Evolutionary conservation across 352 stramenopile species (phyloP).

Genomic region (Halophytophthora batemanensis): DNA sequence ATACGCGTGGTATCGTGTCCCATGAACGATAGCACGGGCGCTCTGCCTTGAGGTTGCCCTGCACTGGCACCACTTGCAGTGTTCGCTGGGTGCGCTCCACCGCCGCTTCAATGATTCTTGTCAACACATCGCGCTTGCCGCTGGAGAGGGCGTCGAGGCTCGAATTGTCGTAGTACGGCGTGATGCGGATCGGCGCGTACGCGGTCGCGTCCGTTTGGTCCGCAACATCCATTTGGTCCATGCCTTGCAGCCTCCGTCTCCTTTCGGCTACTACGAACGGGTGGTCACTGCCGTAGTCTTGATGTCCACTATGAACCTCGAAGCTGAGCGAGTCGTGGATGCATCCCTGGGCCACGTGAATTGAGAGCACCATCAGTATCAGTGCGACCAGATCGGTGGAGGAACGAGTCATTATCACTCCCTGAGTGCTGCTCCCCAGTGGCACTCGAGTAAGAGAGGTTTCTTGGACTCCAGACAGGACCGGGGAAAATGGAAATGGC

Average conservation of each 20-base stretch:
- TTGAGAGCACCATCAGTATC: too few species aligned
- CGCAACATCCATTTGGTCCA: neutral
- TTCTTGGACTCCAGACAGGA: too few species aligned
- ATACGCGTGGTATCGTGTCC: constrained; percentile 41
- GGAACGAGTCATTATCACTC: too few species aligned
- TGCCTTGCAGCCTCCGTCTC: constrained; percentile 4
- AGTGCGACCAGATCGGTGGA: too few species aligned
- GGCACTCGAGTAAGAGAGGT: too few species aligned
- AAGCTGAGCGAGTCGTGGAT: constrained; percentile 32
- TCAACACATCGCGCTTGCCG: constrained; percentile 31
- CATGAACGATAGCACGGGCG: constrained; percentile 49
- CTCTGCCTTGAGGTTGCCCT: constrained; percentile 53
- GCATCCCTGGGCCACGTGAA: constrained; percentile 10
- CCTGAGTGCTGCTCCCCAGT: too few species aligned
- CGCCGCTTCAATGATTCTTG: constrained; percentile 51
- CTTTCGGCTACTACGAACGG: constrained; percentile 17
- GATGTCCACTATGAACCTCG: constrained; percentile 7
- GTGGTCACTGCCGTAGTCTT: constrained; percentile 20
- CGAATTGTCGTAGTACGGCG: constrained; percentile 55
- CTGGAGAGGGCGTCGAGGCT: constrained; percentile 36
- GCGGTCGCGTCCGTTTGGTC: constrained; percentile 13
- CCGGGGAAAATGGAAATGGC: too few species aligned
- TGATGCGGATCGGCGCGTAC: constrained; percentile 64
- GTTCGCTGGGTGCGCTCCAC: constrained; percentile 42
- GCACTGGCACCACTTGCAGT: constrained; percentile 61